Conservation (phyloP, 2,329 filamentous ascomycete genomes). For the Coleophoma crateriformis region DNA sequence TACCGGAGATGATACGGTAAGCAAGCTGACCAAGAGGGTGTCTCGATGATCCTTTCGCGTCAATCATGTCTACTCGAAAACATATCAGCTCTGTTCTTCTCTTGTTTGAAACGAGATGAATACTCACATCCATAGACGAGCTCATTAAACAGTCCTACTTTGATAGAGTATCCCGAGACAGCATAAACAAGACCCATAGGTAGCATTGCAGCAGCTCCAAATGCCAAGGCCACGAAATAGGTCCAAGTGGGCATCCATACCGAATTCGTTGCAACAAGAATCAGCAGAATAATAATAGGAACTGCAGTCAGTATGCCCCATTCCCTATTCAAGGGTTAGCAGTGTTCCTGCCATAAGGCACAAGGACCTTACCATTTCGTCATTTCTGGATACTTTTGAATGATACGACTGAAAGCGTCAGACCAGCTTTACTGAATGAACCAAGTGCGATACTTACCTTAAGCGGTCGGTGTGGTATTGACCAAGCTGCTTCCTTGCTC, state of each 20-base stretch:
- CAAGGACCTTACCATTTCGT: background rate
- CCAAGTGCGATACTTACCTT: background rate
- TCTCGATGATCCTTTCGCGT: background rate
- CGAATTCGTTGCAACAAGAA: background rate
- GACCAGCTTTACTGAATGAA: background rate
- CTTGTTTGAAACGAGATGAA: background rate
- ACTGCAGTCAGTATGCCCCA: background rate
- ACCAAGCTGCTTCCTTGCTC: background rate
- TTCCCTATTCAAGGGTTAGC: background rate
- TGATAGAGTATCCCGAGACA: background rate
- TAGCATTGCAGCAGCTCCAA: background rate
- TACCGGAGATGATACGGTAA: background rate
- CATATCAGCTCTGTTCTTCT: background rate
- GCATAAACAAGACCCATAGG: slow-evolving; percentile 1
- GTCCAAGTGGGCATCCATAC: background rate
- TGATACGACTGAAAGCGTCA: background rate
- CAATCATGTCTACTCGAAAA: background rate
- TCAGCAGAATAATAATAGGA: background rate
- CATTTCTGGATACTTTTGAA: background rate
- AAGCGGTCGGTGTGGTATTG: background rate
- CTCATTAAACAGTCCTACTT: background rate
- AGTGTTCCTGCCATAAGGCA: background rate
- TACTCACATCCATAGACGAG: background rate
- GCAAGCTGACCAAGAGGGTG: background rate
- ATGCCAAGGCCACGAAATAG: background rate